Evolutionary conservation across 768 basidiomycete genomes (phyloP).

Genomic region (Sutorius australiensis): DNA sequence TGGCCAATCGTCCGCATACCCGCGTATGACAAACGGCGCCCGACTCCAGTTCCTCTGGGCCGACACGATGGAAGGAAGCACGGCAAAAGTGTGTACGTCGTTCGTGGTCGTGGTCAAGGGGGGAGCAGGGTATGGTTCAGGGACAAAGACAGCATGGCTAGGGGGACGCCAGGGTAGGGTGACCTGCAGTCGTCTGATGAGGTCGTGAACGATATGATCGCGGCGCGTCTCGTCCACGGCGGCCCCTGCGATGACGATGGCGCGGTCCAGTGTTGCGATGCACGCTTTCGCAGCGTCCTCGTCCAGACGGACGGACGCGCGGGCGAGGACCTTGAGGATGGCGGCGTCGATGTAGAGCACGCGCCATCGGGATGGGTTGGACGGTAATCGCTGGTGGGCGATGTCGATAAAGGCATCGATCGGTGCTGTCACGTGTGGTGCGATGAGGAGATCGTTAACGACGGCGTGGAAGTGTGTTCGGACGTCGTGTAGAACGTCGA

Average conservation of each 20-base stretch:
- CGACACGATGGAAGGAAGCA: conserved; percentile 53
- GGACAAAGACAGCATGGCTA: conserved; percentile 5
- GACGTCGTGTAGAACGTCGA: not conserved
- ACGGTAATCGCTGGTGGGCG: conserved; percentile 51
- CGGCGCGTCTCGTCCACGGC: conserved; percentile 58
- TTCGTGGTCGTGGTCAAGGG: conserved; percentile 11
- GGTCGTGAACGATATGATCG: conserved; percentile 51
- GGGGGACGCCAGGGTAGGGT: conserved; percentile 5
- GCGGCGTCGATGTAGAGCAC: conserved; percentile 74
- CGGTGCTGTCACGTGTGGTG: not conserved
- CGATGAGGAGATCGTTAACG: not conserved
- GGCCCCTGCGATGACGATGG: conserved; percentile 76
- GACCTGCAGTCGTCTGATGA: conserved; percentile 64
- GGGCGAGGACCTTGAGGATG: conserved; percentile 51
- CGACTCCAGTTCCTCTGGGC: conserved; percentile 46
- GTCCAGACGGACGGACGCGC: conserved; percentile 18
- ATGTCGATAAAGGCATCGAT: conserved; percentile 40
- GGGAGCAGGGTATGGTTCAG: not conserved
- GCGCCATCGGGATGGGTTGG: conserved; percentile 40
- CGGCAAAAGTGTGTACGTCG: conserved; percentile 39
- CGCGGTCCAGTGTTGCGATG: conserved; percentile 67
- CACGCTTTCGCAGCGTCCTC: conserved; percentile 36
- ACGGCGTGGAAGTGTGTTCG: not conserved
- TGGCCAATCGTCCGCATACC: conserved; percentile 69
- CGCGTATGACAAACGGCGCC: conserved; percentile 71